Conservation (phyloP, 2,329 filamentous ascomycete species). For the Pseudocercospora macadamiae region DNA sequence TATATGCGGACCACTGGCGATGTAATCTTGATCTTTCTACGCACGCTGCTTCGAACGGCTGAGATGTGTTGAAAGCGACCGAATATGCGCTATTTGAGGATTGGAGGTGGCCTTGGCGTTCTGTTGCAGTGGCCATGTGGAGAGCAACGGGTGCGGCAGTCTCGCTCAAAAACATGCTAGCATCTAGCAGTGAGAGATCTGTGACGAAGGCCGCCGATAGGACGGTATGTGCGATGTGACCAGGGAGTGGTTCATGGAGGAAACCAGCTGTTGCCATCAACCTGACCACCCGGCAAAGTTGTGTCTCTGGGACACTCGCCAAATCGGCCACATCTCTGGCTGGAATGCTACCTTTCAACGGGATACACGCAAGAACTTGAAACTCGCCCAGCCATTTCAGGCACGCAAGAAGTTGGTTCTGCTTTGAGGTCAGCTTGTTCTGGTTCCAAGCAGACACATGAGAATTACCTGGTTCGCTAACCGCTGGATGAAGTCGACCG, state of each 20-base stretch:
- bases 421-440: background rate
- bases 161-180: constrained; percentile 5
- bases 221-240: constrained; percentile 1
- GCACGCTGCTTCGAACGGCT: constrained; percentile 2
- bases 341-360: constrained; percentile 40
- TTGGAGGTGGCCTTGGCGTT: background rate
- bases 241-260: background rate
- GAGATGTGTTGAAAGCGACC: constrained; percentile 3
- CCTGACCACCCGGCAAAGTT: constrained; percentile 1
- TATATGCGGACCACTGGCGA: constrained; percentile 1
- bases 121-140: constrained; percentile 1
- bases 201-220: background rate
- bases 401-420: constrained; percentile 42
- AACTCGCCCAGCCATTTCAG: constrained; percentile 51
- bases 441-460: background rate
- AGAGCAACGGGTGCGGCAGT: constrained; percentile 1
- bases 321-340: constrained; percentile 49
- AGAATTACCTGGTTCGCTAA: background rate
- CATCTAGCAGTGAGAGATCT: constrained; percentile 2
- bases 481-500: background rate
- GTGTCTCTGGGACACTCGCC: constrained; percentile 41
- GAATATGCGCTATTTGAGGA: background rate
- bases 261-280: constrained; percentile 5
- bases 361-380: constrained; percentile 52
- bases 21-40: constrained; percentile 1